Base-by-base conservation (phyloP, 345 rosid genomes). In the Dimocarpus longan region DNA sequence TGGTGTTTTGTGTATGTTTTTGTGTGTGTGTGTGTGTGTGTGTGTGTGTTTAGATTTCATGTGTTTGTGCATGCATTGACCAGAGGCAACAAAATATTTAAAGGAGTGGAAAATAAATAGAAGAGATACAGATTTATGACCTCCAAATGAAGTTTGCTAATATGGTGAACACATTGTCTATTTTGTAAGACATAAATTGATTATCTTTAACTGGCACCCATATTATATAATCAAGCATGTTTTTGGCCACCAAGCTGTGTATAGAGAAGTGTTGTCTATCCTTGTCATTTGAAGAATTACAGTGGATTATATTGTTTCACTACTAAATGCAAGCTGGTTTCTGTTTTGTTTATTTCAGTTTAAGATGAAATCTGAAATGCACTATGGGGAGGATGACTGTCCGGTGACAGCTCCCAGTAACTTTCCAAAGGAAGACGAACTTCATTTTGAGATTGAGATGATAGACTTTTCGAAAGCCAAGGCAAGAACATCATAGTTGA, bases 381-480 rank as follows among this genome's bases (percentile, higher is more conserved):
- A 96, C 84, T 96, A 92, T 86, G 94, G 91, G 0, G 99, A 96
- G 94, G 92, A 71, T 11, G 92, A 91, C 57, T 96, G 98, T 80
- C 98, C 98, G 8, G 86, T 96, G 76, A 82, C 89, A 68, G 93
- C 85, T 80, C 88, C 97, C 50, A 83, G 68, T 76, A 83, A 68
- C 83, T 93, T 94, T 76, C 99, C 97, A 10, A 90, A 90, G 87
- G 98, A 94, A 9, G 93, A 91, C 69, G 98, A 96, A 80, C 97
- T 96, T 85, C 99, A 96, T 86, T 96, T 91, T 89, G 99, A 96
- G 91, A 82, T 92, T 87, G 98, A 94, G 81, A 79, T 96, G 92
- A 63, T 94, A 73, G 93, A 93, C 40, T 96, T 93, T 84, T 82
- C 85, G 11, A 93, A 92, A 86, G 95, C 86, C 85, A 96, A 93